Evolutionary conservation across 257 asterid genomes (phyloP).

Genomic region (Ocimum tenuiflorum): DNA sequence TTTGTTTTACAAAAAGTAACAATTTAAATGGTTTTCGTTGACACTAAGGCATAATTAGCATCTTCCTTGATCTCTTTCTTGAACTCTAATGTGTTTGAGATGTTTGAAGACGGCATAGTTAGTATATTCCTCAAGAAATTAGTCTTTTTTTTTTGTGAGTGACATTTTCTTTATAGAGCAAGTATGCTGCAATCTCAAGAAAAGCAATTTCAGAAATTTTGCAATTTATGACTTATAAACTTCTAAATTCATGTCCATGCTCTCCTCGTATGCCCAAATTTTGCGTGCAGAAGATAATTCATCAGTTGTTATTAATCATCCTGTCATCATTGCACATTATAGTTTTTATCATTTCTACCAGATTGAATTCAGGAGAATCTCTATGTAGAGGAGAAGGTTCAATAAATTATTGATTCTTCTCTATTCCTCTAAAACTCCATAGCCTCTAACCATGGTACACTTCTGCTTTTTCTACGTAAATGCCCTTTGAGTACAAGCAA

Average conservation of each 20-base stretch:
- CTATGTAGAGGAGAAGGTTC: slow-evolving; percentile 21
- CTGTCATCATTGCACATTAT: slow-evolving; percentile 13
- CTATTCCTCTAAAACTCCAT: slow-evolving; percentile 12
- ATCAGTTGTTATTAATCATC: not conserved
- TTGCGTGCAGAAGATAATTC: not conserved
- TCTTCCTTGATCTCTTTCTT: not conserved
- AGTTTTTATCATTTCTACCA: slow-evolving; percentile 12
- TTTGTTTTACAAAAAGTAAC: not conserved
- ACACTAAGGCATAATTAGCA: no score
- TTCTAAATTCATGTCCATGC: no score
- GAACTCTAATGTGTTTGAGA: not conserved
- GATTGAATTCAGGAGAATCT: slow-evolving; percentile 19
- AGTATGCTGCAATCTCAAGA: not conserved
- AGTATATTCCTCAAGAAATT: no score
- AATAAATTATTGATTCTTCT: slow-evolving; percentile 16
- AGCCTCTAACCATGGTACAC: slow-evolving; percentile 19
- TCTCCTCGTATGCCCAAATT: not conserved
- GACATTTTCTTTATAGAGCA: not conserved
- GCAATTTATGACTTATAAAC: no score
- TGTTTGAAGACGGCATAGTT: not conserved
- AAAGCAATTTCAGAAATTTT: not conserved
- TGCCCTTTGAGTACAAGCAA: not conserved
- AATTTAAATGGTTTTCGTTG: no score
- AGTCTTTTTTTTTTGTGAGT: not conserved
- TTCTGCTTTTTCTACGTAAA: slow-evolving; percentile 7